A percentile compares a stretch with the other conserved stretches of the same genome.
These are phyloP conservation scores for Trichoderma sp. DNA, from an alignment of 2,329 filamentous ascomycete genomes.

Conservation along the genomic window DNA sequence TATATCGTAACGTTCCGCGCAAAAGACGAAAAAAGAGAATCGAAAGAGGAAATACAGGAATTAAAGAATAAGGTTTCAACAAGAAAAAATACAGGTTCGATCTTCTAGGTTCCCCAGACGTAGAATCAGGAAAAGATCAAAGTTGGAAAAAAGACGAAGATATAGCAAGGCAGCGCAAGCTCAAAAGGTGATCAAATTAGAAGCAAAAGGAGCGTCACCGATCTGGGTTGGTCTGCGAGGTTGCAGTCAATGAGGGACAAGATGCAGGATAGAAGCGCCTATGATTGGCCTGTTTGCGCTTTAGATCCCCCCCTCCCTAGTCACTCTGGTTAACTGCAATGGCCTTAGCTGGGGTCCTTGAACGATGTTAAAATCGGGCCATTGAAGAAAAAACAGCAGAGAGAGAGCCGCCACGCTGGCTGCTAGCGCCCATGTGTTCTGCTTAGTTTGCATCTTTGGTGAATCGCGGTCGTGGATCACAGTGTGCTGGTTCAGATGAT, in stretches of 20 bases:
- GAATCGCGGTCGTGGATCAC: not conserved
- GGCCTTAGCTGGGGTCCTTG: not conserved
- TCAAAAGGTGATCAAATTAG: not conserved
- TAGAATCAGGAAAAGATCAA: not conserved
- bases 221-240: not conserved
- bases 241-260: not conserved
- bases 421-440: slow-evolving; percentile 5
- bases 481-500: not conserved
- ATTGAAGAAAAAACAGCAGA: not conserved
- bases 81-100: not conserved
- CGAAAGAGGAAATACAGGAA: not conserved
- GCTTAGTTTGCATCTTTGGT: not conserved
- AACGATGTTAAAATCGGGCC: not conserved
- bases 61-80: not conserved
- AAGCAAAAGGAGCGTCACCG: not conserved
- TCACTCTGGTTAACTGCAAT: slow-evolving; percentile 10
- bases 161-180: not conserved
- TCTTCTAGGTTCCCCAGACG: not conserved
- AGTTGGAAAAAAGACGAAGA: not conserved
- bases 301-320: not conserved
- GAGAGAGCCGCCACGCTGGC: not conserved
- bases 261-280: not conserved
- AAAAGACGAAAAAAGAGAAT: not conserved
- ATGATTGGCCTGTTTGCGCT: not conserved
- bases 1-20: not conserved